Conservation (phyloP, 1,284 basidiomycete species). For the Ustilago hordei region DNA sequence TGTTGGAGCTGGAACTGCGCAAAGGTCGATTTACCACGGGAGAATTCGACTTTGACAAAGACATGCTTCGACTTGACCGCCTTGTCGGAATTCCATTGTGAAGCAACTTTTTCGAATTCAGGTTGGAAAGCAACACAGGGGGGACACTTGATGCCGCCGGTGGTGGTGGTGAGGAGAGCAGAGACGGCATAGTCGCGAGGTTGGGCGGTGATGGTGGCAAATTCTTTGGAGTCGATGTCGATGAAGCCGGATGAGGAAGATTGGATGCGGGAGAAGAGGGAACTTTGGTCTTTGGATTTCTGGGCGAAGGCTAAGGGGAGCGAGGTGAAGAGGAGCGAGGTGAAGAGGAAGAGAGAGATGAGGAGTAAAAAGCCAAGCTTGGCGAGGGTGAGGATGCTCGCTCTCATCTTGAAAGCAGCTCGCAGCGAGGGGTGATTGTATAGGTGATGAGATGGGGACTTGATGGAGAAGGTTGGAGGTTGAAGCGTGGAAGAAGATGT, state of each 20-base stretch:
- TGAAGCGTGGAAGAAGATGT: background rate
- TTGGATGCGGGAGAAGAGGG: constrained; percentile 36
- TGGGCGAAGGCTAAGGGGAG: constrained; percentile 15
- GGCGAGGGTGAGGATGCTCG: constrained; percentile 9
- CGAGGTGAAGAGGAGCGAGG: constrained; percentile 16
- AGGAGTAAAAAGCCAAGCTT: constrained; percentile 20
- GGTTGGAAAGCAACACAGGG: constrained; percentile 60
- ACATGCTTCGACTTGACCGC: constrained; percentile 44
- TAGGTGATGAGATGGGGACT: background rate
- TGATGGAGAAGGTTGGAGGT: background rate
- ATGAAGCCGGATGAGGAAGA: constrained; percentile 28
- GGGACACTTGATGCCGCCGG: constrained; percentile 49
- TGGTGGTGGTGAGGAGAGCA: constrained; percentile 55
- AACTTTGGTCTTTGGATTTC: constrained; percentile 18
- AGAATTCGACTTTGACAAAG: constrained; percentile 59
- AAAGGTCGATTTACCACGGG: constrained; percentile 46
- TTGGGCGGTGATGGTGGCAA: constrained; percentile 13
- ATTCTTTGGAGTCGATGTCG: constrained; percentile 40
- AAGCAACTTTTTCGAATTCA: constrained; percentile 53
- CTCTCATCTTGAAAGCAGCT: constrained; percentile 14
- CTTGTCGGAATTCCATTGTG: constrained; percentile 47
- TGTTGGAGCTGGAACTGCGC: constrained; percentile 55
- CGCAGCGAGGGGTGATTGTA: background rate
- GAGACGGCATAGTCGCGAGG: constrained; percentile 53
- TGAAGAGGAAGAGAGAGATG: constrained; percentile 23